phyloP scores from a whole-genome alignment of 805 yeast species.

The Grigorovia yakushimaensis region DNA sequence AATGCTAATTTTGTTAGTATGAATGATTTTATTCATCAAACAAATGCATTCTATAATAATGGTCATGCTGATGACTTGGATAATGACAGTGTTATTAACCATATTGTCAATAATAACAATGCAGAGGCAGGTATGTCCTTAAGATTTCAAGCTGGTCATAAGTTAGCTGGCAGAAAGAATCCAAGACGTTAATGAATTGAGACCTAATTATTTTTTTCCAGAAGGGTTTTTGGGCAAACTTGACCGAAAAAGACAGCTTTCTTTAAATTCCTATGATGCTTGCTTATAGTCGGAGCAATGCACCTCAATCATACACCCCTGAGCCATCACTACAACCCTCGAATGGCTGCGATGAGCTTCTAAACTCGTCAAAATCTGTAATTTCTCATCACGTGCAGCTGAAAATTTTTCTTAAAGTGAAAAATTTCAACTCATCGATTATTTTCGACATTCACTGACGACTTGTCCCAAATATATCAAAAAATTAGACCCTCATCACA shows the following conservation, averaged over 20 bases:
- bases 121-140: conserved; percentile 22
- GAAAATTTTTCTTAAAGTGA: background rate
- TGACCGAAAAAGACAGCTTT: no score
- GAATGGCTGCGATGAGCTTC: background rate
- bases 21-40: conserved; percentile 11
- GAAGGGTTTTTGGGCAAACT: background rate
- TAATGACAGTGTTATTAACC: conserved; percentile 7
- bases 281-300: no score
- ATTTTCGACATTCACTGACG: background rate
- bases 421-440: background rate
- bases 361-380: no score
- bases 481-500: background rate
- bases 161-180: conserved; percentile 7
- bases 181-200: background rate
- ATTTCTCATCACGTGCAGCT: background rate
- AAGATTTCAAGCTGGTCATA: conserved; percentile 8
- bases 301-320: no score
- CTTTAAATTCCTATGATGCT: no score
- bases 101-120: conserved; percentile 5
- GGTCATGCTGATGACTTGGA: conserved; percentile 25
- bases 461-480: background rate
- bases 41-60: conserved; percentile 11
- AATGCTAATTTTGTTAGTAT: conserved; percentile 11
- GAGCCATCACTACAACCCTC: background rate
- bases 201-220: background rate